Base-by-base conservation (phyloP, 805 yeast species). In the Monosporozyma unispora region DNA sequence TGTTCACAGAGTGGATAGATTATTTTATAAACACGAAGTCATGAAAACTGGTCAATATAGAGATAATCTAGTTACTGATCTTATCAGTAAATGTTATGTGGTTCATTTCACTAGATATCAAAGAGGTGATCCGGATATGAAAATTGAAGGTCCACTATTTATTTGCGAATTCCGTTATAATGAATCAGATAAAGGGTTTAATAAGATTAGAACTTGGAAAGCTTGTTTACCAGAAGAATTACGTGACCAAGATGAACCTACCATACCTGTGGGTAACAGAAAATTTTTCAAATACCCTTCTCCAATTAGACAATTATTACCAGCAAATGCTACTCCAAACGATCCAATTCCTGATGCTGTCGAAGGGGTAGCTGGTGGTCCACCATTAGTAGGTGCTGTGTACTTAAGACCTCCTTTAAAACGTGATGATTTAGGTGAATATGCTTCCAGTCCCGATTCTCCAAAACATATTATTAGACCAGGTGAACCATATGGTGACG, bases 171-270 rank as follows among this genome's bases (percentile, higher is more conserved):
- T 80, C 67, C 82, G 99, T 61, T 93, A 90, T 69, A 91, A 91
- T 62, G 97, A 91, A 64, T 75, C 79, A 49, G 96, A 87, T 58
- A 87, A 87, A 65, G 84, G 82, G 25, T 93, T 93, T 74, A 93
- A 91, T 68, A 85, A 91, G 62, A 93, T 93, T 59, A 79, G 98
- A 63, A 91, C 98, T 2, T 93, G 99, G 99, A 91, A 88, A 69
- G 97, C 97, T 6, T 93, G 98, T 73, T 75, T 93, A 57, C 99
- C 99, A 0, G 98, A 93, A 68, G 98, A 91, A 67, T 84, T 90
- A 41, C 80, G 98, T 59, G 88, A 85, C 54, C 60, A 70, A 48
- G 91, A 87, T 59, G 97, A 90, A 60, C 84, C 85, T 25, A 80
- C 87, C 19, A 78, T 80, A 40, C 90, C 91, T 4, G 74, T 91